Percentiles rank a stretch among this genome's conserved stretches.
phyloP scores from a whole-genome alignment of 352 stramenopile species.

The Phytophthora foliorum region DNA sequence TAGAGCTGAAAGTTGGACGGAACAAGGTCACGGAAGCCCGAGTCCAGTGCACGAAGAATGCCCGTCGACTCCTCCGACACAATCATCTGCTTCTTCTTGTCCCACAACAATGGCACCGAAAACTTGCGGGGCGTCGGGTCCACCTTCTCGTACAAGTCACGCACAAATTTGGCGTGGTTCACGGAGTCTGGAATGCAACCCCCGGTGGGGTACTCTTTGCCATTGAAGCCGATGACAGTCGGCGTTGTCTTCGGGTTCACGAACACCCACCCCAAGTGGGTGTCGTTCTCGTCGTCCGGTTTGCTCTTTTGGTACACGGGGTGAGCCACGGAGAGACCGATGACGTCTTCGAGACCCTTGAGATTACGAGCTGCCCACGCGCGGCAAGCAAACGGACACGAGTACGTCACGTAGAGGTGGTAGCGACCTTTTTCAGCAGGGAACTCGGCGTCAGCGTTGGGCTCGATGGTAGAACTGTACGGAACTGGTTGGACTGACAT shows the following conservation, averaged over 20 bases:
- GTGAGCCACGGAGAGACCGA: slow-evolving; percentile 88
- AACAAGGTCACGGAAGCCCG: slow-evolving; percentile 50
- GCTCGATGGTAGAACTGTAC: slow-evolving; percentile 8
- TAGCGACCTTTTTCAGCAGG: slow-evolving; percentile 60
- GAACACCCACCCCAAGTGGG: slow-evolving; percentile 47
- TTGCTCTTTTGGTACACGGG: slow-evolving; percentile 51
- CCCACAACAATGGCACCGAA: slow-evolving; percentile 73
- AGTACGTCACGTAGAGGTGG: slow-evolving; percentile 93
- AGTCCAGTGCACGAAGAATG: slow-evolving; percentile 77
- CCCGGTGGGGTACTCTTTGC: slow-evolving; percentile 20
- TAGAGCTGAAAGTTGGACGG: slow-evolving; percentile 51
- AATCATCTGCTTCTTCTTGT: slow-evolving; percentile 59
- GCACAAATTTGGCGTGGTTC: slow-evolving; percentile 25
- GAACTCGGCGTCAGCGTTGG: not conserved
- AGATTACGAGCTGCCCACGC: slow-evolving; percentile 80
- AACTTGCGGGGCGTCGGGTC: slow-evolving; percentile 16
- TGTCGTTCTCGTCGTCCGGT: slow-evolving; percentile 44
- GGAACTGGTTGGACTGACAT: not conserved
- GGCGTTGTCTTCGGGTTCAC: slow-evolving; percentile 1
- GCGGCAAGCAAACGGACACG: slow-evolving; percentile 84
- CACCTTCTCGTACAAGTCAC: slow-evolving; percentile 45
- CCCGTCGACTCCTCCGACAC: slow-evolving; percentile 44
- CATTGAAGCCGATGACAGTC: slow-evolving; percentile 8
- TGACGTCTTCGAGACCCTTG: slow-evolving; percentile 93
- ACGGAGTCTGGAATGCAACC: slow-evolving; percentile 31